Conservation (phyloP, 2,329 filamentous ascomycete genomes). For the Gliomastix tumulicola region DNA sequence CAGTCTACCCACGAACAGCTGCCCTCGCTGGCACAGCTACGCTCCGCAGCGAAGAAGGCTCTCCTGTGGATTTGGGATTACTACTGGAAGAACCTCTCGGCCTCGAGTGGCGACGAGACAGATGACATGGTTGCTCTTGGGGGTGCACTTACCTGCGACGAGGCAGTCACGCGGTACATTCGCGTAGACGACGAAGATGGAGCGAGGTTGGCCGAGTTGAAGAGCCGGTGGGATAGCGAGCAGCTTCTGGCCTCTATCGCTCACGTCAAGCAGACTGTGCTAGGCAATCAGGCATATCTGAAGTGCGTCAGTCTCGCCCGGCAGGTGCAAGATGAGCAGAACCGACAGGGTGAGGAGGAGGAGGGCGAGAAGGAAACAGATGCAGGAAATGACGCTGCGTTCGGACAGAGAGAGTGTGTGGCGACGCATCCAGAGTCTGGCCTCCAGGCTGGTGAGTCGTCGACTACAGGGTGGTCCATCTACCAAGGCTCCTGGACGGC, state of each 20-base stretch:
- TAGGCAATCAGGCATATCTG: constrained; percentile 34
- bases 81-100: constrained; percentile 62
- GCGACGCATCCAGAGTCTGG: constrained; percentile 2
- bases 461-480: constrained; percentile 33
- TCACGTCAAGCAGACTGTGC: constrained; percentile 28
- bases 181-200: constrained; percentile 19
- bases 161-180: constrained; percentile 30
- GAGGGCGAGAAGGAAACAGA: constrained; percentile 4
- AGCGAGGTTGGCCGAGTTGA: too few relatives aligned
- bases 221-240: constrained; percentile 25
- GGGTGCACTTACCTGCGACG: constrained; percentile 16
- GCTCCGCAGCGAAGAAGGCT: constrained; percentile 61
- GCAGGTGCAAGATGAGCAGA: too few relatives aligned
- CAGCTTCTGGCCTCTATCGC: constrained; percentile 27
- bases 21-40: constrained; percentile 66
- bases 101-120: too few relatives aligned
- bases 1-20: constrained; percentile 87
- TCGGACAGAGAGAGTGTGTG: too few relatives aligned
- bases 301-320: constrained; percentile 35
- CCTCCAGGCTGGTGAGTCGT: constrained; percentile 9
- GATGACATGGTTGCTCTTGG: constrained; percentile 6
- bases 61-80: constrained; percentile 83
- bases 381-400: constrained; percentile 5
- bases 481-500: constrained; percentile 48
- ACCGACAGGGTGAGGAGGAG: constrained; percentile 19